Evolutionary conservation across 2,329 filamentous ascomycete genomes (phyloP).

Genomic region (Aspergillus hortae): DNA sequence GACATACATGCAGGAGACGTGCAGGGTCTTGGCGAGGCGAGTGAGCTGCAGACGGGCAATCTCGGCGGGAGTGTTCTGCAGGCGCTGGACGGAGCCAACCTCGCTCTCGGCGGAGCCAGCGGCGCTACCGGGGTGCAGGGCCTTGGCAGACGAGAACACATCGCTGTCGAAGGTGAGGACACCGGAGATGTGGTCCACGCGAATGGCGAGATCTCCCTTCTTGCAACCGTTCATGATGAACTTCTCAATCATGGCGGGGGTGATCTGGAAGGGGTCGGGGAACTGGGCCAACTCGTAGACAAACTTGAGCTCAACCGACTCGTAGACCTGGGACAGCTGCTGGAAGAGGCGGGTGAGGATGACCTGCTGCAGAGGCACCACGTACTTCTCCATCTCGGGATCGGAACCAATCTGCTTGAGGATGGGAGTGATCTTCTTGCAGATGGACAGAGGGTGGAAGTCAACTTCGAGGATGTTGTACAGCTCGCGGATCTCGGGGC

Average conservation of each 20-base stretch:
- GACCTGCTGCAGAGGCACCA: conserved; percentile 92
- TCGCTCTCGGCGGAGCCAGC: conserved; percentile 87
- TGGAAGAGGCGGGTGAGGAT: conserved; percentile 98
- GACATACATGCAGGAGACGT: conserved; percentile 92
- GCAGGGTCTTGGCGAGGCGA: conserved; percentile 84
- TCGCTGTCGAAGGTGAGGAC: conserved; percentile 97
- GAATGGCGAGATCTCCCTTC: conserved; percentile 95
- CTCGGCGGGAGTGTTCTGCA: conserved; percentile 96
- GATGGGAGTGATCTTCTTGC: conserved; percentile 98
- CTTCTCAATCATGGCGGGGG: conserved; percentile 89
- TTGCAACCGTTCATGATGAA: conserved; percentile 99
- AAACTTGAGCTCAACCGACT: conserved; percentile 91
- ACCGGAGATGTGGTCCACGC: conserved; percentile 91
- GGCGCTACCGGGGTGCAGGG: conserved; percentile 76
- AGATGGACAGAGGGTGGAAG: conserved; percentile 97
- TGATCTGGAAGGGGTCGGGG: conserved; percentile 93
- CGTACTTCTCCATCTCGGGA: conserved; percentile 95
- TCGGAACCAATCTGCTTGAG: conserved; percentile 89
- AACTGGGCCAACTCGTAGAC: conserved; percentile 92
- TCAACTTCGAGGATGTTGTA: conserved; percentile 99
- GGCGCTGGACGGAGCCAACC: conserved; percentile 78
- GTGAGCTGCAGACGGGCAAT: conserved; percentile 94
- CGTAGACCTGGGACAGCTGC: conserved; percentile 97
- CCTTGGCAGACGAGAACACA: conserved; percentile 95
- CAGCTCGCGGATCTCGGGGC: conserved; percentile 90